phyloP scores from a whole-genome alignment of 805 yeast genomes.

The Candida pseudofarinosa region DNA sequence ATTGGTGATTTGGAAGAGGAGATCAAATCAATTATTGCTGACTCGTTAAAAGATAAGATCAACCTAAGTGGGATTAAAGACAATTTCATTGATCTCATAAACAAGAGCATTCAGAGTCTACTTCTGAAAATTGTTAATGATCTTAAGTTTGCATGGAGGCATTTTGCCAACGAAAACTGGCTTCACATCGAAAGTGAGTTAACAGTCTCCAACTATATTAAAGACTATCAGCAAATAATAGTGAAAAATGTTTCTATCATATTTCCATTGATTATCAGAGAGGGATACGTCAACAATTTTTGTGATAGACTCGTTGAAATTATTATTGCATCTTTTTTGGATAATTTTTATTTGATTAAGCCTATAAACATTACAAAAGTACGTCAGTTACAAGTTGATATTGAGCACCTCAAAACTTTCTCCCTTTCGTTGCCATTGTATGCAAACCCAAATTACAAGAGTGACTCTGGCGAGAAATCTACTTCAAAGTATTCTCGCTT shows the following conservation, averaged over 20 bases:
- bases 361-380: conserved; percentile 68
- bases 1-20: conserved; percentile 71
- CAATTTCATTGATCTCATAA: conserved; percentile 53
- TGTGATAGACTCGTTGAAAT: conserved; percentile 74
- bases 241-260: conserved; percentile 43
- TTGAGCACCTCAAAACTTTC: conserved; percentile 57
- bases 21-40: conserved; percentile 36
- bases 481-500: conserved; percentile 13
- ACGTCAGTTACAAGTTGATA: conserved; percentile 77
- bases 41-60: conserved; percentile 35
- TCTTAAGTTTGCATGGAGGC: conserved; percentile 74
- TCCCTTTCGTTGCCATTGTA: conserved; percentile 43
- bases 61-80: conserved; percentile 54
- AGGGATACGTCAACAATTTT: conserved; percentile 65
- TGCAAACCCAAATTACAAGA: conserved; percentile 34
- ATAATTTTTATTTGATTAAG: conserved; percentile 54
- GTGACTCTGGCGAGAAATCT: conserved; percentile 12
- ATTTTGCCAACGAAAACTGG: conserved; percentile 77
- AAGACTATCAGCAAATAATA: conserved; percentile 50
- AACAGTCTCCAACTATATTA: conserved; percentile 68
- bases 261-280: conserved; percentile 60
- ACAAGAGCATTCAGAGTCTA: conserved; percentile 52
- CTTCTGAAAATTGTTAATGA: conserved; percentile 58
- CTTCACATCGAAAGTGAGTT: conserved; percentile 54
- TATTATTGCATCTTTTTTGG: conserved; percentile 51